Base-by-base conservation (phyloP, 805 yeast genomes). In the Cephaloascus fragrans region DNA sequence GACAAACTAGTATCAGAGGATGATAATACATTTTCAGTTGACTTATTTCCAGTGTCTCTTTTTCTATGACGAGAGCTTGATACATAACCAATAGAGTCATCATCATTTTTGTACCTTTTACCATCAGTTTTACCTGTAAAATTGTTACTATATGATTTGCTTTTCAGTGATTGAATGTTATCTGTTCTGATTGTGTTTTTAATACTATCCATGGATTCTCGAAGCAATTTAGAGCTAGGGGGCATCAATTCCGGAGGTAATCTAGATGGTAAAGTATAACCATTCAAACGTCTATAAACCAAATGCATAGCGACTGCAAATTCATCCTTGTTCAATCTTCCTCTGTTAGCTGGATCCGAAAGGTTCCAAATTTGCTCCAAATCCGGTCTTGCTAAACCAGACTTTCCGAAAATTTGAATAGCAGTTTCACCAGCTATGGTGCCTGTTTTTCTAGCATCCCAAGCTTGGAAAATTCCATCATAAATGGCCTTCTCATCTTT, bases 291-390 rank as follows among this genome's bases (percentile, higher is more conserved):
- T 57, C 96, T 76, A 62, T 93, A 90, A 34, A 90, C 90, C 42
- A 90, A 69, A 68, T 94, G 97, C 97, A 90, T 93, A 26, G 97
- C 97, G 28, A 93, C 88, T 0, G 96, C 83, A 64, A 90, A 93
- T 57, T 87, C 95, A 56, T 90, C 96, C 51, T 77, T 79, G 56
- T 85, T 84, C 47, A 90, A 75, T 53, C 75, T 78, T 3, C 97
- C 96, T 40, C 82, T 72, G 56, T 88, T 83, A 40, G 80, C 79
- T 14, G 80, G 73, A 56, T 93, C 97, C 40, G 89, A 76, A 47
- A 90, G 69, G 37, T 77, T 84, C 98, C 98, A 90, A 45, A 93
- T 88, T 33, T 79, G 71, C 58, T 89, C 97, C 44, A 90, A 70
- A 51, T 89, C 97, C 3, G 77, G 69, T 57, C 96, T 78, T 40